Evolutionary conservation across 495 filamentous ascomycete genomes (phyloP), one percentile per base, ranked within the genome.

Genomic region (Aspergillus saccharolyticus): DNA sequence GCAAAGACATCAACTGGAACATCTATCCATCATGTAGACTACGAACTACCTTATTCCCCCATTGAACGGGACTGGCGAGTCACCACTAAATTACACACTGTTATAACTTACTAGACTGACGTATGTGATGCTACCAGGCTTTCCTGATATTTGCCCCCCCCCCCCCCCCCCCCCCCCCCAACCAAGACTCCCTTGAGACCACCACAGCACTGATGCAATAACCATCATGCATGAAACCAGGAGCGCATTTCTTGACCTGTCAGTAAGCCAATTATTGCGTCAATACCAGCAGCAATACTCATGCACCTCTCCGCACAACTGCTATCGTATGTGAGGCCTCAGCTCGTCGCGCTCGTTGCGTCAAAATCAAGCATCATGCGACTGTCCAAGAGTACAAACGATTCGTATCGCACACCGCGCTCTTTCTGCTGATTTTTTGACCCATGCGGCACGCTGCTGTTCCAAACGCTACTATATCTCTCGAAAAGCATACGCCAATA

Each of bases 401-500:
- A 76, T 43, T 76, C 73, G 52, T 76, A 76, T 30, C 73, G 69
- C 5, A 74, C 59, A 1, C 73, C 73, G 22, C 67, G 69, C 42
- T 70, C 64, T 28, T 55, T 55, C 16, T 57, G 55, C 19, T 58
- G 20, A 5, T 30, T 42, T 12, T 58, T 44, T 8, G 66, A 67
- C 63, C 63, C 63, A 12, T 59, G 53, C 15, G 65, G 25, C 17
- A 68, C 66, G 25, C 53, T 70, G 55, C 65, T 66, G 42, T 76
- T 76, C 67, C 69, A 74, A 30, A 81, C 79, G 20, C 53, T 59
- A 9, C 69, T 68, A 66, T 80, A 85, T 1, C 70, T 72, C 21
- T 71, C 70, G 17, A 85, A 70, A 46, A 85, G 59, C 19, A 63
- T 48, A 1, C 83, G 71, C 83, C 83, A 85, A 63, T 85, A 84